A percentile compares a stretch with the other conserved stretches of the same genome.
phyloP scores from a whole-genome alignment of 441 rosid genomes.

The Syzygium syzygioides region DNA sequence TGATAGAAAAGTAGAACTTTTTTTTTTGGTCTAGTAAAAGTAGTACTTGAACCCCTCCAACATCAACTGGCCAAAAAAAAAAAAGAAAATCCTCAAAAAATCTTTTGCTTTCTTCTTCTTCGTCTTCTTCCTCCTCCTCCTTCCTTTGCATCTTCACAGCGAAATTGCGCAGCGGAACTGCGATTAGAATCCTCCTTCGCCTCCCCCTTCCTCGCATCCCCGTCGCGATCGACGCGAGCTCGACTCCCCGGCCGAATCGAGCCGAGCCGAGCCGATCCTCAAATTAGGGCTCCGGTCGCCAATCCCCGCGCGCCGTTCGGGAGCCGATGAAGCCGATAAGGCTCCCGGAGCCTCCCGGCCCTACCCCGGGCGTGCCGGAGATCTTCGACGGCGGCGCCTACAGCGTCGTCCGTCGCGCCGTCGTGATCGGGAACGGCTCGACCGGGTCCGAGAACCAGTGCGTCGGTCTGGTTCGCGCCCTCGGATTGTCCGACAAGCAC shows the following conservation, averaged over 20 bases:
- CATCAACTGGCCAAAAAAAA: background rate
- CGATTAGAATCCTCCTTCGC: background rate
- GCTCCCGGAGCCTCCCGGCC: conserved; percentile 76
- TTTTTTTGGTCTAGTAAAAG: background rate
- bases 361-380: conserved; percentile 70
- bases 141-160: background rate
- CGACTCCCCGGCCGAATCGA: background rate
- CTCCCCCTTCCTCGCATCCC: background rate
- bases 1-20: background rate
- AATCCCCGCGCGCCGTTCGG: background rate
- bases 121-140: background rate
- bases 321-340: conserved; percentile 66
- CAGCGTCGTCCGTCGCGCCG: conserved; percentile 74
- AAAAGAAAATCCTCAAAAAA: background rate
- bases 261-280: background rate
- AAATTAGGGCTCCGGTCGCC: conserved; percentile 11
- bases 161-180: background rate
- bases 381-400: conserved; percentile 74
- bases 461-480: conserved; percentile 79
- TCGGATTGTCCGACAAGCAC: conserved; percentile 62
- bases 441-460: conserved; percentile 80
- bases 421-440: conserved; percentile 79
- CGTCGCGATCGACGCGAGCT: background rate
- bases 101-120: background rate
- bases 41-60: background rate